Evolutionary conservation across 2,329 filamentous ascomycete genomes (phyloP).

Genomic region (Phyllachora maydis): DNA sequence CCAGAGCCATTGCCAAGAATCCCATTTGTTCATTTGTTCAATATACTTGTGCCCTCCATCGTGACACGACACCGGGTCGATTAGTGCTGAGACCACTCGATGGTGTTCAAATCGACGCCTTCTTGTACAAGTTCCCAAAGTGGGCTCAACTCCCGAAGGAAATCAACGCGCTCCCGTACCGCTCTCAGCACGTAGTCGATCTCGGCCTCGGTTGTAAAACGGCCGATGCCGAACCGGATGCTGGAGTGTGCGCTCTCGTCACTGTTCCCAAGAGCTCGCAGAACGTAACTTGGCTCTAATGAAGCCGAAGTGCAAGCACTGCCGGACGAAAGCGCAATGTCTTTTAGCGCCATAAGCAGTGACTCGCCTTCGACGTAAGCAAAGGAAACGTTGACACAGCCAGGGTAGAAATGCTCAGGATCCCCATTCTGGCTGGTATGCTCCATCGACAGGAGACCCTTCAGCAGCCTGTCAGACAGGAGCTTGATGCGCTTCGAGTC

Average conservation of each 20-base stretch:
- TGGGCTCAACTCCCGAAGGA: slow-evolving; percentile 84
- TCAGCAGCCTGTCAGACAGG: slow-evolving; percentile 66
- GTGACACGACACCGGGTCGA: no score
- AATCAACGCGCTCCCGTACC: slow-evolving; percentile 73
- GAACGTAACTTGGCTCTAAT: slow-evolving; percentile 86
- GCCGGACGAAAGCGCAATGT: slow-evolving; percentile 90
- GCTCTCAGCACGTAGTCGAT: slow-evolving; percentile 97
- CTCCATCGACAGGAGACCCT: slow-evolving; percentile 71
- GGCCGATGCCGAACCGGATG: slow-evolving; percentile 91
- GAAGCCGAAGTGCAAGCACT: slow-evolving; percentile 96
- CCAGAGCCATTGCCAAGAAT: no score
- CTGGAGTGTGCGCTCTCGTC: slow-evolving; percentile 96
- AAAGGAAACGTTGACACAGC: slow-evolving; percentile 96
- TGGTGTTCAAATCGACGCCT: slow-evolving; percentile 84
- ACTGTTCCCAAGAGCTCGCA: slow-evolving; percentile 83
- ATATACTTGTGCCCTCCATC: no score
- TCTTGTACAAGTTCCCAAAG: slow-evolving; percentile 97
- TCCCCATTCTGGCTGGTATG: slow-evolving; percentile 88
- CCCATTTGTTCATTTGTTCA: no score
- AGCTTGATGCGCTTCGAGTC: slow-evolving; percentile 67
- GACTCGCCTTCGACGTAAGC: slow-evolving; percentile 97
- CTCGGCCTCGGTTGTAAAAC: slow-evolving; percentile 87
- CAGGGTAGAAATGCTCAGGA: slow-evolving; percentile 66
- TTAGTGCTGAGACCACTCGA: slow-evolving; percentile 96
- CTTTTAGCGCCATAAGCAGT: slow-evolving; percentile 92